Evolutionary conservation across 169 alveolate species (phyloP), one percentile per base, ranked within the genome.

Genomic region (Plasmodium malariae): DNA sequence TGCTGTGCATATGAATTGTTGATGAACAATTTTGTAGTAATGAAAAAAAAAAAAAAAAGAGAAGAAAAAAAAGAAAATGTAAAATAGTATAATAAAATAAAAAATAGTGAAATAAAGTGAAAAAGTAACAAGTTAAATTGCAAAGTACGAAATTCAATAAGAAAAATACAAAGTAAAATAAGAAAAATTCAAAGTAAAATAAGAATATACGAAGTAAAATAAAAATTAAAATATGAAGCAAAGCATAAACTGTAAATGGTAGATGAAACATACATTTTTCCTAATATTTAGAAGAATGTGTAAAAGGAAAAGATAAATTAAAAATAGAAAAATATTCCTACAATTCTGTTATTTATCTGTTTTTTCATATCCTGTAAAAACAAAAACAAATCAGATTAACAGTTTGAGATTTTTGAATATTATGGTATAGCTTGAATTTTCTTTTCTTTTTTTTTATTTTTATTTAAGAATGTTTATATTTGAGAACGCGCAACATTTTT

Each of bases 401-500:
- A 9, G 9, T 1, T 30, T 62, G 40, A 30, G 14, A 28, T 30
- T 55, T n/a, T 62, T 62, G 32, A 14, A 30, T 30, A 62, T 62
- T 62, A 62, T 62, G 72, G 40, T 62, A 32, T 62, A 62, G 49
- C 72, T 26, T 55, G 19, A 9, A 14, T 26, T 67, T 60, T 12
- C 49, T 30, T 9, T 49, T 49, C 9, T 14, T 5, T 49, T 19
- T 70, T 12, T 24, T 3, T 2, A 17, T 21, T 34, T 62, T 24
- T 67, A 26, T 24, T 21, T 26, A 60, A 86, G 36, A 43, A 86
- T 86, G 92, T 45, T 86, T 34, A 70, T 86, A 57, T 86, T 86
- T 74, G 78, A 86, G 21, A 86, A 62, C 87, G 92, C 87, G 34
- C 65, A 86, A 43, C 92, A 86, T 48, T 86, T 57, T 60, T 86